These are phyloP conservation scores for Nannizziopsis barbatae DNA, from an alignment of 2,329 filamentous ascomycete genomes.

Conservation along the genomic window DNA sequence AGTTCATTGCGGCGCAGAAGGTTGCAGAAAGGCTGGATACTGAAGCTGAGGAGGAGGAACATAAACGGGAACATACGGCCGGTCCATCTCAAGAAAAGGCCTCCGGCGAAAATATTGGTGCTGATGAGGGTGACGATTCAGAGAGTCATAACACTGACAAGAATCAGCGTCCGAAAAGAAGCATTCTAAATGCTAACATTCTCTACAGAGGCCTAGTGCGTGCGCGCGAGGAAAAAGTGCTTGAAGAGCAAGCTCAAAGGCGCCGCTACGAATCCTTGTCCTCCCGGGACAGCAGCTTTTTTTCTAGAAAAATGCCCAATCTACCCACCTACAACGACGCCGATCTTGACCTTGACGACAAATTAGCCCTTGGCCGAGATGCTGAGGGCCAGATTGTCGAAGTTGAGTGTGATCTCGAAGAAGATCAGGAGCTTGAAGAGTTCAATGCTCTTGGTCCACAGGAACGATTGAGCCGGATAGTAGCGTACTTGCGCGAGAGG, in stretches of 20 bases:
- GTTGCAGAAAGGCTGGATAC: constrained; percentile 66
- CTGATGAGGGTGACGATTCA: constrained; percentile 12
- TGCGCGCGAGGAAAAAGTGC: constrained; percentile 57
- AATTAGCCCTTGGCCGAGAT: constrained; percentile 51
- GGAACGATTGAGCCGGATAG: constrained; percentile 56
- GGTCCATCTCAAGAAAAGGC: background rate
- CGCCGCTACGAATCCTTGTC: constrained; percentile 56
- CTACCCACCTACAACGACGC: constrained; percentile 45
- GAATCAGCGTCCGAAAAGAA: constrained; percentile 27
- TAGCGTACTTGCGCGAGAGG: constrained; percentile 57
- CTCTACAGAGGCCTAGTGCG: constrained; percentile 68
- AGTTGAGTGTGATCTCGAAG: constrained; percentile 45
- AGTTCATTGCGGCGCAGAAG: constrained; percentile 67
- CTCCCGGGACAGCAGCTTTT: constrained; percentile 23
- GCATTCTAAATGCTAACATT: constrained; percentile 59
- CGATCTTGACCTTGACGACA: constrained; percentile 62
- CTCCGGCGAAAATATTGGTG: constrained; percentile 9
- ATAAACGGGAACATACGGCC: constrained; percentile 13
- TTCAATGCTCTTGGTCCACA: constrained; percentile 59
- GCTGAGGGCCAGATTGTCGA: constrained; percentile 34
- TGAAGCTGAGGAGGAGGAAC: constrained; percentile 18
- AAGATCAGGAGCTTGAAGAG: constrained; percentile 66
- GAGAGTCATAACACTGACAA: background rate
- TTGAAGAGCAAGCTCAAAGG: constrained; percentile 53
- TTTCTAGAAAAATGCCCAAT: constrained; percentile 21